Percentiles rank a stretch among this genome's conserved stretches.
Conservation (phyloP, 176 grass and related monocot genomes). For the Carex pumila region DNA sequence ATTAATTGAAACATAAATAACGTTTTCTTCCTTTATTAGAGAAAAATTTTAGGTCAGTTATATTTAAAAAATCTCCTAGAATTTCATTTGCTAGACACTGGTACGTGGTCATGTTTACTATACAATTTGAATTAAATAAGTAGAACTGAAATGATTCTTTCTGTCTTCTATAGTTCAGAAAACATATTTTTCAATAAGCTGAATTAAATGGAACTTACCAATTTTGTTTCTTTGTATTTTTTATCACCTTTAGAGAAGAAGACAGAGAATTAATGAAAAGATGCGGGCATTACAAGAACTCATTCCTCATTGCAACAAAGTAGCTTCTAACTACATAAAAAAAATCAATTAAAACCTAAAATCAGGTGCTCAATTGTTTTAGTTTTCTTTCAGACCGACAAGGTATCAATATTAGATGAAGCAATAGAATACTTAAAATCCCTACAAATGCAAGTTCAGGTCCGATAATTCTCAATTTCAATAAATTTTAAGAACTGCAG, state of each 20-base stretch:
- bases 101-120: too few relatives aligned
- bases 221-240: background rate
- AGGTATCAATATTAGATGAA: conserved; percentile 81
- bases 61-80: background rate
- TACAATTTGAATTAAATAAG: background rate
- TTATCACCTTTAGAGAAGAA: conserved; percentile 47
- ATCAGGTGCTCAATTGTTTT: background rate
- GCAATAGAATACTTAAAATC: conserved; percentile 97
- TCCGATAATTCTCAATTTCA: background rate
- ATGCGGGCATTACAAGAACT: conserved; percentile 79
- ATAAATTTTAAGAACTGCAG: background rate
- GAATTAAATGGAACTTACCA: background rate
- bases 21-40: background rate
- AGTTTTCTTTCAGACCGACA: conserved; percentile 51
- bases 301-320: conserved; percentile 84
- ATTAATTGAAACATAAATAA: background rate
- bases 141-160: background rate
- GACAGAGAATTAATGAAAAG: conserved; percentile 92
- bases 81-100: too few relatives aligned
- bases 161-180: background rate
- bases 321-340: conserved; percentile 2
- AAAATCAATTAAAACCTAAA: background rate
- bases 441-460: conserved; percentile 94
- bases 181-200: background rate
- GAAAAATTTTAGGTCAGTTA: background rate